Conservation (phyloP, 306 rosid species). For the Mimosa pudica region DNA sequence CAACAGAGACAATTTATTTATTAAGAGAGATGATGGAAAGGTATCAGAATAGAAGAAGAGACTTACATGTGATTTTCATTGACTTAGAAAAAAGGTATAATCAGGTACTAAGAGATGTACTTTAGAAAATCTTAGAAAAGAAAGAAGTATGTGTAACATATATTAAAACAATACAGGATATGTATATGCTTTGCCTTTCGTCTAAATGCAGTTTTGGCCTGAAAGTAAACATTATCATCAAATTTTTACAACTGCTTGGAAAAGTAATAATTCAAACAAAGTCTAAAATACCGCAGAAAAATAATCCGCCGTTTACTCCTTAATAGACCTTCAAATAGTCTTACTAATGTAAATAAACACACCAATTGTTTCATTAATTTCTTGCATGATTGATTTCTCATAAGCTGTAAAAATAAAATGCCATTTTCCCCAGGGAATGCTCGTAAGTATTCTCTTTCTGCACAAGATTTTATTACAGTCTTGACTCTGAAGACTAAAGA, state of each 20-base stretch:
- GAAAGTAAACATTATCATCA: neutral
- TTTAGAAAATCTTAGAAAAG: no score
- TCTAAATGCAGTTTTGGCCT: neutral
- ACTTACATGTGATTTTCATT: no score
- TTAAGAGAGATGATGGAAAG: no score
- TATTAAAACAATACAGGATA: no score
- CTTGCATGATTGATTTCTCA: neutral
- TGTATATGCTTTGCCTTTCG: neutral
- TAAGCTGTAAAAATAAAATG: neutral
- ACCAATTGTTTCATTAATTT: neutral
- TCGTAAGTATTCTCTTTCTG: neutral
- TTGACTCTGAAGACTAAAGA: conserved; percentile 11
- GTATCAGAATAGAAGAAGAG: no score
- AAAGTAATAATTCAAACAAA: neutral
- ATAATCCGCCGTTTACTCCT: neutral
- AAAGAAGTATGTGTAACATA: no score
- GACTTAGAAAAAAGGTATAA: no score
- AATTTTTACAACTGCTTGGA: no score
- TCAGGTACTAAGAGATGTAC: no score
- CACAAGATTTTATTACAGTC: neutral
- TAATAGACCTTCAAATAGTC: neutral
- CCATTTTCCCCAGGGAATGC: conserved; percentile 1
- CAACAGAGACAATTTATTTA: no score
- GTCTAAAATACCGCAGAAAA: neutral
- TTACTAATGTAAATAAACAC: neutral